Conservation (phyloP, 495 filamentous ascomycete genomes). For the Xylaria telfairii region DNA sequence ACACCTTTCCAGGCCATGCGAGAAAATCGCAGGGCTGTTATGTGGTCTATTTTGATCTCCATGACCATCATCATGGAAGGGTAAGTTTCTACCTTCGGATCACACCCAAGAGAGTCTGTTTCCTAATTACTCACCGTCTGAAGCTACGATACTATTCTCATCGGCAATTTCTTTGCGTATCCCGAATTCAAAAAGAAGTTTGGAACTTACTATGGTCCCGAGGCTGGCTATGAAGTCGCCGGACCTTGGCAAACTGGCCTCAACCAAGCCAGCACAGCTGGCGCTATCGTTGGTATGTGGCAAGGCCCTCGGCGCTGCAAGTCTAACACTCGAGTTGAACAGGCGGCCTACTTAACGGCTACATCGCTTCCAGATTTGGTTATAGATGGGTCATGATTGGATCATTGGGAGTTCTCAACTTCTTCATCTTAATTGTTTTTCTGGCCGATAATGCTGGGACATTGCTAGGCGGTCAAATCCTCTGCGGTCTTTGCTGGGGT, state of each 20-base stretch:
- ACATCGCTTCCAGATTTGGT: constrained; percentile 53
- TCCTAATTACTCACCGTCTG: not conserved
- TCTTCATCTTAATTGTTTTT: constrained; percentile 60
- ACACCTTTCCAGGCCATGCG: constrained; percentile 42
- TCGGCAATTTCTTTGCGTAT: constrained; percentile 42
- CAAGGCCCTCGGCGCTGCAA: not conserved
- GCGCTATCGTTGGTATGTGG: constrained; percentile 40
- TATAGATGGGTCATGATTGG: constrained; percentile 51
- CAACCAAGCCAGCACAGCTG: constrained; percentile 38
- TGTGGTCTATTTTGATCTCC: constrained; percentile 56
- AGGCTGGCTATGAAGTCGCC: constrained; percentile 34
- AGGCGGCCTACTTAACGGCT: constrained; percentile 54
- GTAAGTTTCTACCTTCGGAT: constrained; percentile 15
- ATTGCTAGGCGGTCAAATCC: constrained; percentile 67
- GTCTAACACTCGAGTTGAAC: not conserved
- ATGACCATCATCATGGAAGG: constrained; percentile 63
- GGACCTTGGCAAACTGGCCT: constrained; percentile 41
- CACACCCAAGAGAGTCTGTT: not conserved
- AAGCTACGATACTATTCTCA: constrained; percentile 52
- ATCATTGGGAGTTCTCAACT: constrained; percentile 51
- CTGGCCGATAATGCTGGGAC: constrained; percentile 65
- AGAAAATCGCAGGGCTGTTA: constrained; percentile 49
- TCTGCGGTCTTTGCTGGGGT: constrained; percentile 73
- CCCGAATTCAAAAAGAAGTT: constrained; percentile 43
- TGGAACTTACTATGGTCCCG: constrained; percentile 34